Percentiles rank a stretch among this genome's conserved stretches.
Conservation (phyloP, 2,329 filamentous ascomycete genomes). For the Fusarium sp. region DNA sequence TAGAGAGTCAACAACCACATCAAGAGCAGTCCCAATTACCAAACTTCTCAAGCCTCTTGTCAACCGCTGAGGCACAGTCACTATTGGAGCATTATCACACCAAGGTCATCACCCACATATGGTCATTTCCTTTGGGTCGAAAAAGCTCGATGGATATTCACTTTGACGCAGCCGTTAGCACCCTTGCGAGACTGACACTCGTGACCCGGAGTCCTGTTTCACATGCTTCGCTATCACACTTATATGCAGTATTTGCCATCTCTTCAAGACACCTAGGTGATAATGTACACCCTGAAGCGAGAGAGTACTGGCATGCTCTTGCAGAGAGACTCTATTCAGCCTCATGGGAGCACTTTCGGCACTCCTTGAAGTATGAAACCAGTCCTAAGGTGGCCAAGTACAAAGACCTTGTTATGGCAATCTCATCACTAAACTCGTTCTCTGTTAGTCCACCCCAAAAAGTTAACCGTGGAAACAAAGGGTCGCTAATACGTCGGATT, state of each 20-base stretch:
- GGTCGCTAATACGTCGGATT: not conserved
- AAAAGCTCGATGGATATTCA: not conserved
- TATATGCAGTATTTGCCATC: not conserved
- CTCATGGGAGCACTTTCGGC: not conserved
- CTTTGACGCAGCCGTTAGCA: not conserved
- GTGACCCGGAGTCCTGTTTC: not conserved
- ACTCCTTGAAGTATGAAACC: not conserved
- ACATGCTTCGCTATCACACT: not conserved
- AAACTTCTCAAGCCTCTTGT: not conserved
- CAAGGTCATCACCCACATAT: not conserved
- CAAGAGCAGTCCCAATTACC: not conserved
- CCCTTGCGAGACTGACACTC: not conserved
- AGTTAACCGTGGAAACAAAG: not conserved
- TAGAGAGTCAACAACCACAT: not conserved
- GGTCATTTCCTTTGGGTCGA: not conserved
- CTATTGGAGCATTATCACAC: not conserved
- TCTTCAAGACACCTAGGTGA: not conserved
- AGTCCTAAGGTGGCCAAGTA: not conserved
- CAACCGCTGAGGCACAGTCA: not conserved
- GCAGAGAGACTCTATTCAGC: not conserved
- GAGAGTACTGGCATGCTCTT: not conserved
- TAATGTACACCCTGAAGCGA: not conserved
- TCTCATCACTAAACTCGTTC: not conserved
- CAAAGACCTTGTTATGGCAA: not conserved
- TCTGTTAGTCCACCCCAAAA: not conserved